A percentile compares a stretch with the other conserved stretches of the same genome.
These are phyloP conservation scores for Aegilops speltoides DNA, from an alignment of 176 grass and related monocot genomes.

Conservation along the genomic window DNA sequence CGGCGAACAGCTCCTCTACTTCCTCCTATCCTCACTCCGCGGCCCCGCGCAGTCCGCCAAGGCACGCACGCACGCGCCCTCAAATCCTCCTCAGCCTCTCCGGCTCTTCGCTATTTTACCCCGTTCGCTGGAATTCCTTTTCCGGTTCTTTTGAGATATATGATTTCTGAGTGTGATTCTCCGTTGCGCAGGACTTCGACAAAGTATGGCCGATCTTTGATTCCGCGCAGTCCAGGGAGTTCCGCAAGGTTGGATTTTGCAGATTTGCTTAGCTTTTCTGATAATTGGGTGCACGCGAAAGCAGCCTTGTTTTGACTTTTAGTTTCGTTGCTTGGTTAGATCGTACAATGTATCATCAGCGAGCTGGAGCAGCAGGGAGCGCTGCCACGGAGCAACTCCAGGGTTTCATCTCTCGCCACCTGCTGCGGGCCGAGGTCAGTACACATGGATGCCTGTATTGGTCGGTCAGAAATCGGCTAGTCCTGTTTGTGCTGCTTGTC, in stretches of 20 bases:
- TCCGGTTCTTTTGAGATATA: background rate
- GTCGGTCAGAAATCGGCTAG: background rate
- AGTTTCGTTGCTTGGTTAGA: constrained; percentile 44
- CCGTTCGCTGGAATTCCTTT: background rate
- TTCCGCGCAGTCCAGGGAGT: constrained; percentile 92
- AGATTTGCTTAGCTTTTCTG: background rate
- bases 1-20: constrained; percentile 98
- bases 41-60: constrained; percentile 89
- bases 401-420: constrained; percentile 95
- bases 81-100: background rate
- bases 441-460: constrained; percentile 1
- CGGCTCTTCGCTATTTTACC: background rate
- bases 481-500: background rate
- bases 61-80: constrained; percentile 35
- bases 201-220: constrained; percentile 98
- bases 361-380: constrained; percentile 96
- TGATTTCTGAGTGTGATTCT: constrained; percentile 17
- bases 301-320: background rate
- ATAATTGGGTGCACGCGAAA: background rate
- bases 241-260: constrained; percentile 73
- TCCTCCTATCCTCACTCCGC: constrained; percentile 89
- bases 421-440: constrained; percentile 94
- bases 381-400: constrained; percentile 94
- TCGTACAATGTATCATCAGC: constrained; percentile 99
- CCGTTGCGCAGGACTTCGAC: constrained; percentile 79